A percentile compares a stretch with the other conserved stretches of the same genome.
phyloP scores from a whole-genome alignment of 2,329 filamentous ascomycete species.

The Aspergillus sp. region DNA sequence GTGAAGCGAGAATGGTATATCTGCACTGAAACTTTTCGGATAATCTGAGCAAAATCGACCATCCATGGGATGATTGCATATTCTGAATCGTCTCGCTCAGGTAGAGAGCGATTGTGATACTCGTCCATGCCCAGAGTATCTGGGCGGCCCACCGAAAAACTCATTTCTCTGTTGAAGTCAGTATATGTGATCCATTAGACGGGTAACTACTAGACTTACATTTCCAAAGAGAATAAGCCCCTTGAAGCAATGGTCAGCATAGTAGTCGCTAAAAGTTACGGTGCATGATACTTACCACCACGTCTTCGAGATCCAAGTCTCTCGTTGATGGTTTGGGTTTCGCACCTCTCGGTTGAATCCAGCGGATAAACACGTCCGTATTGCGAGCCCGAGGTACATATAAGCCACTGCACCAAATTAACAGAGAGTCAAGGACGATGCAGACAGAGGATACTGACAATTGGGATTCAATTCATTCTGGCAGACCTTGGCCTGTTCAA shows the following conservation, averaged over 20 bases:
- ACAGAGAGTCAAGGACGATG: slow-evolving; percentile 5
- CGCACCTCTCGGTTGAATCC: slow-evolving; percentile 41
- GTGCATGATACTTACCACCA: slow-evolving; percentile 35
- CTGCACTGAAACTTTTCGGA: slow-evolving; percentile 32
- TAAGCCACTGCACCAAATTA: slow-evolving; percentile 31
- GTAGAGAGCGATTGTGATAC: slow-evolving; percentile 41
- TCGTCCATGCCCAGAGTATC: slow-evolving; percentile 43
- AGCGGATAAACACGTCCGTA: slow-evolving; percentile 41
- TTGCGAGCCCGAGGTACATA: slow-evolving; percentile 42
- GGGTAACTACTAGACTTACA: slow-evolving; percentile 20
- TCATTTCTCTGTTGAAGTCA: slow-evolving; percentile 33
- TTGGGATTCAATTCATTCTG: slow-evolving; percentile 45
- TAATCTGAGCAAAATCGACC: slow-evolving; percentile 35
- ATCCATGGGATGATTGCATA: slow-evolving; percentile 35
- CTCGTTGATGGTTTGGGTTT: slow-evolving; percentile 24
- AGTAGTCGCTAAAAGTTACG: too few relatives aligned
- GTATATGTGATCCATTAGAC: background rate
- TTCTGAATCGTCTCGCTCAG: slow-evolving; percentile 27
- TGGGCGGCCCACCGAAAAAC: slow-evolving; percentile 42
- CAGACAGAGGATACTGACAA: slow-evolving; percentile 20
- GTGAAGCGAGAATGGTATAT: slow-evolving; percentile 31
- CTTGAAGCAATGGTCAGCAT: slow-evolving; percentile 11
- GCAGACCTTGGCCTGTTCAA: slow-evolving; percentile 38
- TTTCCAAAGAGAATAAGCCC: slow-evolving; percentile 40
- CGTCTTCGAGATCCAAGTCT: slow-evolving; percentile 37